These are phyloP conservation scores for Batrachochytrium dendrobatidis DNA, from an alignment of 371 early-diverging fungal species.

Conservation along the genomic window DNA sequence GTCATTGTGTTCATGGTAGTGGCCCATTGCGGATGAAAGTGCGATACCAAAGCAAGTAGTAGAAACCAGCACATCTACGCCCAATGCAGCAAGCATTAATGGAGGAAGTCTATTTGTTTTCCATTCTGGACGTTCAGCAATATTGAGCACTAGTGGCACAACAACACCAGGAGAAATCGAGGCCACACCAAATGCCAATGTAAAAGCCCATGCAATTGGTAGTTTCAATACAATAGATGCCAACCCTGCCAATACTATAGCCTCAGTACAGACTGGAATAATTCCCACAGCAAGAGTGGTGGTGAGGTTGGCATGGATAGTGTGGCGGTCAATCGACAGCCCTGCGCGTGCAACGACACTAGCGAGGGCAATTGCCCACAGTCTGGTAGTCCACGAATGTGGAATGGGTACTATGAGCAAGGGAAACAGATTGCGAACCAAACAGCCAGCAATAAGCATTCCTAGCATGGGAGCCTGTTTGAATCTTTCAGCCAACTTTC, in stretches of 20 bases:
- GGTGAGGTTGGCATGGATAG: constrained; percentile 9
- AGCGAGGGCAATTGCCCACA: constrained; percentile 26
- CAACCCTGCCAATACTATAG: constrained; percentile 12
- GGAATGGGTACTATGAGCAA: constrained; percentile 18
- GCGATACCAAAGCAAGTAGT: constrained; percentile 28
- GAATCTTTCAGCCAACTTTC: neutral
- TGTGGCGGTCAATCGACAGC: constrained; percentile 11
- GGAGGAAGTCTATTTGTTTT: constrained; percentile 19
- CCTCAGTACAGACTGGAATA: constrained; percentile 23
- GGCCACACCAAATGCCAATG: constrained; percentile 27
- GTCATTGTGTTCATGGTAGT: neutral
- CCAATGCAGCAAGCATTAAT: constrained; percentile 22
- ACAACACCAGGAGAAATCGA: constrained; percentile 33
- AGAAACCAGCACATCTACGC: constrained; percentile 30
- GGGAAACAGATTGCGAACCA: constrained; percentile 22
- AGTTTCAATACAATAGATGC: constrained; percentile 13
- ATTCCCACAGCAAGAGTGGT: constrained; percentile 18
- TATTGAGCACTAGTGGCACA: constrained; percentile 26
- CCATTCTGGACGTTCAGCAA: constrained; percentile 16
- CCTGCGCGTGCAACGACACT: constrained; percentile 30
- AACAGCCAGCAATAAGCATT: constrained; percentile 28
- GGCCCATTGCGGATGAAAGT: neutral
- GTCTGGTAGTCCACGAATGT: constrained; percentile 28
- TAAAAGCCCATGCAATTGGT: constrained; percentile 22
- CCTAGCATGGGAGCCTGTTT: constrained; percentile 23